These are phyloP conservation scores for Podila epigama DNA, from an alignment of 192 early-diverging fungal genomes.

Conservation along the genomic window DNA sequence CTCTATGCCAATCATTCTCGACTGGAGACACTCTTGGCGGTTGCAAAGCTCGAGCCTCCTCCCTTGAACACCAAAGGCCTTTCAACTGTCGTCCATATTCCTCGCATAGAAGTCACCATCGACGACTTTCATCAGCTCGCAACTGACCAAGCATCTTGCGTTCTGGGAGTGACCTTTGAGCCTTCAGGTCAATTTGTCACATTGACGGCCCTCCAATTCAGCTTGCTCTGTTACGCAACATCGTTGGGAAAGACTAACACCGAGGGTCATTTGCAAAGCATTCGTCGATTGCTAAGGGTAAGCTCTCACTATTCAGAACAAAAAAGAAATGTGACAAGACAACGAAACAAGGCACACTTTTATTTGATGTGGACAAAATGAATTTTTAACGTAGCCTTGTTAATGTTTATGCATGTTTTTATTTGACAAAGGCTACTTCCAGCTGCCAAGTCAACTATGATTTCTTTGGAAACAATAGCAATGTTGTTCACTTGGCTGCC, in stretches of 20 bases:
- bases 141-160: not conserved
- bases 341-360: too few relatives aligned
- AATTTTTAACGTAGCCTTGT: too few relatives aligned
- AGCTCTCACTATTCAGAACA: not conserved
- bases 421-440: not conserved
- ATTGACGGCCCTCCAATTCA: constrained; percentile 7
- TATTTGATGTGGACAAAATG: too few relatives aligned
- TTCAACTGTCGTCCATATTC: too few relatives aligned
- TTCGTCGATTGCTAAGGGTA: constrained; percentile 3
- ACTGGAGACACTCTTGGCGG: too few relatives aligned
- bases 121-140: not conserved
- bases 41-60: too few relatives aligned
- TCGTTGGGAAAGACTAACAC: not conserved
- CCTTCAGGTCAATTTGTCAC: not conserved
- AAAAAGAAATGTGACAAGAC: too few relatives aligned
- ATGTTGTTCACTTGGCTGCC: constrained; percentile 17
- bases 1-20: too few relatives aligned
- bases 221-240: constrained; percentile 4
- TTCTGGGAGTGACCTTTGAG: constrained; percentile 9
- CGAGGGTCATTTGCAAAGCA: not conserved
- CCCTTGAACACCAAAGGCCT: too few relatives aligned
- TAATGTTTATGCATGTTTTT: not conserved
- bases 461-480: constrained; percentile 6
- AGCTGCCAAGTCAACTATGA: not conserved
- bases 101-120: not conserved